phyloP scores from a whole-genome alignment of 2,329 filamentous ascomycete species.

The Cadophora sp. region DNA sequence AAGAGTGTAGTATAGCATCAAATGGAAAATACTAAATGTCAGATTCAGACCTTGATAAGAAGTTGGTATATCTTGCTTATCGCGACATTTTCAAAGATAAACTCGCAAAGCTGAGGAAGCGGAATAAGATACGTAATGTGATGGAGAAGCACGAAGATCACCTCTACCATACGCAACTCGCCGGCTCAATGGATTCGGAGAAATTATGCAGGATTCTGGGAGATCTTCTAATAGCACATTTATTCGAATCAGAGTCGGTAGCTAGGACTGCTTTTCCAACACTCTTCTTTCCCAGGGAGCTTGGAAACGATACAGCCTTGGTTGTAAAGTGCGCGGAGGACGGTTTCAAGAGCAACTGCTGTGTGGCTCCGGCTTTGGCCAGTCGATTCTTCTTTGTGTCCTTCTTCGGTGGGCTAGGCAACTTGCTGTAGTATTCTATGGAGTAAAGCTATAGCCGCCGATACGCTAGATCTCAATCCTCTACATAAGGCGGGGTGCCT shows the following conservation, averaged over 20 bases:
- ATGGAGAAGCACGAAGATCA: slow-evolving; percentile 28
- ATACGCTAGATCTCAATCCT: too few relatives aligned
- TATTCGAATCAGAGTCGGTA: not conserved
- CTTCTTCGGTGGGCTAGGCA: too few relatives aligned
- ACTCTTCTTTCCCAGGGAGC: not conserved
- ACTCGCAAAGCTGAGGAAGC: slow-evolving; percentile 30
- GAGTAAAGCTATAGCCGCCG: too few relatives aligned
- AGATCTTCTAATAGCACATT: not conserved
- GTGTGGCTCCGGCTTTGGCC: too few relatives aligned
- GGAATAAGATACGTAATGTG: slow-evolving; percentile 27
- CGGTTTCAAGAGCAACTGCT: too few relatives aligned
- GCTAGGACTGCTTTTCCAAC: not conserved
- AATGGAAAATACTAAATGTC: too few relatives aligned
- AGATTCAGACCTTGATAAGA: slow-evolving; percentile 29
- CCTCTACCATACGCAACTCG: slow-evolving; percentile 23
- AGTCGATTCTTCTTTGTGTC: too few relatives aligned
- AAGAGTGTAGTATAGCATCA: too few relatives aligned
- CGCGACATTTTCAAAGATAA: slow-evolving; percentile 32
- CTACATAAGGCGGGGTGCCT: too few relatives aligned
- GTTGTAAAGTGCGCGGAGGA: too few relatives aligned
- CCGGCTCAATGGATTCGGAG: not conserved
- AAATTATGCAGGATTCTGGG: not conserved
- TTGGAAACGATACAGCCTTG: not conserved
- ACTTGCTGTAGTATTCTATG: too few relatives aligned
- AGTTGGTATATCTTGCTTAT: slow-evolving; percentile 30